Base-by-base conservation (phyloP, 495 filamentous ascomycete genomes). In the Terfezia claveryi region DNA sequence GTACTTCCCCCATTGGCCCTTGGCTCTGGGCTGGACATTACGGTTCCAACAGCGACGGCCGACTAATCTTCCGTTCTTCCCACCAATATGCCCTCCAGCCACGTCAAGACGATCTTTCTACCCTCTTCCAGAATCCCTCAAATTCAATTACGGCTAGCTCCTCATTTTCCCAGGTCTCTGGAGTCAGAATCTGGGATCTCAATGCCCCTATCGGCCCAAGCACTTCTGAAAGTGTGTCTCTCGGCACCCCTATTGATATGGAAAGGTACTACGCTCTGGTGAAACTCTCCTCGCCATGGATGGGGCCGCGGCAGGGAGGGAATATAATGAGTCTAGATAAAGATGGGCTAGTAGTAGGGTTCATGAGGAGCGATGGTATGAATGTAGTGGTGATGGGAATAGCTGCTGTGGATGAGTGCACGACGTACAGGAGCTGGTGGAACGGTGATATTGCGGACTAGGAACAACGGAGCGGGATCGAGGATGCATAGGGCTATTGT, bases 241-340 rank as follows among this genome's bases (percentile, higher is more conserved):
- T 51, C 23, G 50, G 50, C 12, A 20, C 12, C 27, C 50, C 50
- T 6, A 8, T 27, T 0, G 6, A 51, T 6, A n/a, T 51, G 12
- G 10, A 23, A 51, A 74, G 79, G 56, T 89, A 85, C 74, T 87
- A 93, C 62, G 76, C 85, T 5, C 68, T 91, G 8, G 80, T 87
- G 12, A 78, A 86, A n/a, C 68, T 82, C 2, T 87, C 81, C 76
- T 73, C 71, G 36, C 80, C 87, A 1, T 96, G 91, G 91, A 71
- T 96, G 12, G 85, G 81, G 0, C 91, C 91, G 20, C 72, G 85
- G 14, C 91, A 98, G 67, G 89, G 89, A 12, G 78, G 74, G 54
- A 66, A 70, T 9, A 65, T 69, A 6, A 83, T 92, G 36, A 62
- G 62, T 7, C 68, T 87, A 23, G 80, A 81, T 37, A 81, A 85